Conservation (phyloP, 306 rosid genomes). For the Ceratonia siliqua region DNA sequence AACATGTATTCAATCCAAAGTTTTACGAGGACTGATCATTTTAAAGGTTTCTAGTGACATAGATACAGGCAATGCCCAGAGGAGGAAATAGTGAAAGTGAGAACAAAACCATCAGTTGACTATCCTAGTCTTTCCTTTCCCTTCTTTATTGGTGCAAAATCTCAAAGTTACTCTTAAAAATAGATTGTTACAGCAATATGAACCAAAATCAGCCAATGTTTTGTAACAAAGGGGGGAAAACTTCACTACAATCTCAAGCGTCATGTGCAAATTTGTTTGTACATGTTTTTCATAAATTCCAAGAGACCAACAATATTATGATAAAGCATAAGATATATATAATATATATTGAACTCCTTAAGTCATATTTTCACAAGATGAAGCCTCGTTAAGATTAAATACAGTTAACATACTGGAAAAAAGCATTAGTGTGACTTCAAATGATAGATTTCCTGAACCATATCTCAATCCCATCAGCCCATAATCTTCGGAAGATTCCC, state of each 20-base stretch:
- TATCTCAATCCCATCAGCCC: constrained; percentile 84
- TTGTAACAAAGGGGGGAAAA: background rate
- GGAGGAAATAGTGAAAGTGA: background rate
- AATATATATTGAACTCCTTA: background rate
- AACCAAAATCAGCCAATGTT: constrained; percentile 11
- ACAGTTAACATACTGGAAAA: constrained; percentile 56
- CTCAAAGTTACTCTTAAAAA: constrained; percentile 3
- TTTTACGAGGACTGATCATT: background rate
- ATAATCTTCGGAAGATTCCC: constrained; percentile 66
- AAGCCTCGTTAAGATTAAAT: constrained; percentile 13
- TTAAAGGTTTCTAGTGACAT: constrained; percentile 16
- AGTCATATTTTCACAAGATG: background rate
- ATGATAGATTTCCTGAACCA: constrained; percentile 72
- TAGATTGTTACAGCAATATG: background rate
- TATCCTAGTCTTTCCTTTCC: background rate
- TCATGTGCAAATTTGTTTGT: background rate
- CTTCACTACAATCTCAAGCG: background rate
- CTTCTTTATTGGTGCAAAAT: background rate
- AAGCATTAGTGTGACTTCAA: constrained; percentile 71
- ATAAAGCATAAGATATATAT: background rate
- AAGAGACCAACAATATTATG: background rate
- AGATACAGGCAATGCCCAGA: background rate
- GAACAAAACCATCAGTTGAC: constrained; percentile 7
- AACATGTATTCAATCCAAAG: background rate
- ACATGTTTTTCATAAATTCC: background rate